phyloP scores from a whole-genome alignment of 805 yeast genomes.

The Debaryomyces maramus region DNA sequence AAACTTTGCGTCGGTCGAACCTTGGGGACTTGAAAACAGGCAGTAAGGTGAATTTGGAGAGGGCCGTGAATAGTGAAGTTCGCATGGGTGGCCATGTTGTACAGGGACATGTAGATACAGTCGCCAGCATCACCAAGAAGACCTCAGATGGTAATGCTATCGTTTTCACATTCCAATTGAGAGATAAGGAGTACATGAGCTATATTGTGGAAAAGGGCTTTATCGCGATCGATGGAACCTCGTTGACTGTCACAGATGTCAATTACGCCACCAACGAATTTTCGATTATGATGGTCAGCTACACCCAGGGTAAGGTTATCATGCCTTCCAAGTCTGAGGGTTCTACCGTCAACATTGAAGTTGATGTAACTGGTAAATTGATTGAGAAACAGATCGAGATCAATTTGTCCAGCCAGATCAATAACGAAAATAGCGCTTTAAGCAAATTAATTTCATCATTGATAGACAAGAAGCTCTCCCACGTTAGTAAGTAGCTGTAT shows the following conservation, averaged over 20 bases:
- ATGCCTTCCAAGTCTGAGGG: constrained; percentile 66
- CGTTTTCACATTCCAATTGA: constrained; percentile 68
- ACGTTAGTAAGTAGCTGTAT: constrained; percentile 4
- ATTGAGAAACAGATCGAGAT: constrained; percentile 80
- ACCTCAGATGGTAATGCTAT: constrained; percentile 73
- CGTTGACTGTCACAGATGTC: constrained; percentile 82
- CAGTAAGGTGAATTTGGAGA: constrained; percentile 76
- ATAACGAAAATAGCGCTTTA: constrained; percentile 49
- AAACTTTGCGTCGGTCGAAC: constrained; percentile 80
- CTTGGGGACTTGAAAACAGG: constrained; percentile 62
- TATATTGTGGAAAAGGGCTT: constrained; percentile 96
- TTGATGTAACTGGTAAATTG: constrained; percentile 89
- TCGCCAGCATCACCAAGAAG: constrained; percentile 60
- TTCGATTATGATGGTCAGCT: constrained; percentile 86
- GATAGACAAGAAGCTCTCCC: constrained; percentile 31
- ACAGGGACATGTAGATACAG: constrained; percentile 95
- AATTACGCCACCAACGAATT: constrained; percentile 59
- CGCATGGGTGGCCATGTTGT: constrained; percentile 97
- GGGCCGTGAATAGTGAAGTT: constrained; percentile 83
- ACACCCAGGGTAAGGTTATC: constrained; percentile 81
- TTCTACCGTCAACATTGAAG: constrained; percentile 82
- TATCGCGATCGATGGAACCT: constrained; percentile 88
- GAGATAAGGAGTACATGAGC: constrained; percentile 59
- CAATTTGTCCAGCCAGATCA: constrained; percentile 54
- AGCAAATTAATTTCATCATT: constrained; percentile 43